Conservation (phyloP, 1,284 basidiomycete species). For the Ustilago xerochloae region DNA sequence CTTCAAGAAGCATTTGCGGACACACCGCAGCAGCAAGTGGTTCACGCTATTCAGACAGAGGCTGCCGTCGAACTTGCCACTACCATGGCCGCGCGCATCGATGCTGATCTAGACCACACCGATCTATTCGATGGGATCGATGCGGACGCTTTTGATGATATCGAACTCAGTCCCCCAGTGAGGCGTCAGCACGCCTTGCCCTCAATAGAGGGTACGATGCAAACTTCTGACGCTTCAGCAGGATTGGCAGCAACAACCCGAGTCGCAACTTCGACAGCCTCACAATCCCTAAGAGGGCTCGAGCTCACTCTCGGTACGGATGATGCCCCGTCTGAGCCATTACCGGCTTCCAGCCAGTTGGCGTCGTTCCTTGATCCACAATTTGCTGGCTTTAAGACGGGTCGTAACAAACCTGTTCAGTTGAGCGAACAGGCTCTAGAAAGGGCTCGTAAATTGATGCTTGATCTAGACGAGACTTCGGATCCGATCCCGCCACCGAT, state of each 20-base stretch:
- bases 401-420: slow-evolving; percentile 17
- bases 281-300: background rate
- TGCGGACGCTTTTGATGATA: slow-evolving; percentile 37
- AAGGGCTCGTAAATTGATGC: slow-evolving; percentile 28
- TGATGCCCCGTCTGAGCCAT: background rate
- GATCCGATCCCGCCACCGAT: slow-evolving; percentile 16
- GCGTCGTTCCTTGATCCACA: slow-evolving; percentile 30
- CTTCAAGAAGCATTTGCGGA: background rate
- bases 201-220: background rate
- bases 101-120: slow-evolving; percentile 25
- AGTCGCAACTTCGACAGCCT: background rate
- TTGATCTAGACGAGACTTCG: slow-evolving; percentile 22
- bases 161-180: slow-evolving; percentile 39
- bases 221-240: background rate
- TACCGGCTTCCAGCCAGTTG: slow-evolving; percentile 20
- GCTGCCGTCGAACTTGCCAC: background rate
- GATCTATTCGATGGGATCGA: slow-evolving; percentile 45
- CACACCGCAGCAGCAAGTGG: background rate
- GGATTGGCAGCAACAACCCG: slow-evolving; percentile 12
- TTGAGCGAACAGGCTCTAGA: slow-evolving; percentile 36
- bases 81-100: background rate
- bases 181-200: slow-evolving; percentile 15
- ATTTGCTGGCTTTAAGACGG: slow-evolving; percentile 44
- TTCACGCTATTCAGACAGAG: background rate
- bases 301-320: background rate